Base-by-base conservation (phyloP, 345 rosid genomes). In the Sisymbrium altissimum region DNA sequence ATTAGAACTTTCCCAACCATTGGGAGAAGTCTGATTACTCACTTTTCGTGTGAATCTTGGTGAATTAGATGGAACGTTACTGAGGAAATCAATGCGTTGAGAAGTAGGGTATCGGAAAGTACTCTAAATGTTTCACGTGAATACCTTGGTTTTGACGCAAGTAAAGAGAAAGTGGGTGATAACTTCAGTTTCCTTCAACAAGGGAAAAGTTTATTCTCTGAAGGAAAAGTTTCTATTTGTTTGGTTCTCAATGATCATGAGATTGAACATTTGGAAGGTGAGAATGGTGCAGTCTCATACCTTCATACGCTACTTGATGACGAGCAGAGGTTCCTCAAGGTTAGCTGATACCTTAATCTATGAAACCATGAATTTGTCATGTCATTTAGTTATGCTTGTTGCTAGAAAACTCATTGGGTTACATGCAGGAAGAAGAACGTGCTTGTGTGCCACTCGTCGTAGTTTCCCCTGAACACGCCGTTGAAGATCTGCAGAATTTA, bases 361-460 rank as follows among this genome's bases (percentile, higher is more conserved):
- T 3, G 0, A 58, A 14, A 1, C 5, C 17, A 14, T 68, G 43
- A 35, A 12, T 15, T 33, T 29, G 6, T 61, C 50, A 0, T 75
- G 54, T 41, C 80, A 36, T 54, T 18, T 13, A 17, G 0, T 35
- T 45, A 35, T 69, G 23, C 1, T 18, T 17, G 29, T 15, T 54
- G 19, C 48, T 3, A 7, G 52, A 41, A 25, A 62, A 33, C 12
- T 56, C 38, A 13, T 48, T 0, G 70, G 54, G 5, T 64, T 7
- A 64, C 38, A 29, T 66, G 76, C 91, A 93, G 97, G 84, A 72
- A 36, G 91, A 86, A 74, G 86, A 87, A 64, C 91, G 92, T n/a
- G 66, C 66, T 15, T 79, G 83, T 15, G 78, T 87, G 67, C 96
- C 98, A 59, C 74, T 93, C 58, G 55, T 89, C 29, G 64, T 93